Base-by-base conservation (phyloP, 257 asterid genomes). In the Jacaranda mimosifolia region DNA sequence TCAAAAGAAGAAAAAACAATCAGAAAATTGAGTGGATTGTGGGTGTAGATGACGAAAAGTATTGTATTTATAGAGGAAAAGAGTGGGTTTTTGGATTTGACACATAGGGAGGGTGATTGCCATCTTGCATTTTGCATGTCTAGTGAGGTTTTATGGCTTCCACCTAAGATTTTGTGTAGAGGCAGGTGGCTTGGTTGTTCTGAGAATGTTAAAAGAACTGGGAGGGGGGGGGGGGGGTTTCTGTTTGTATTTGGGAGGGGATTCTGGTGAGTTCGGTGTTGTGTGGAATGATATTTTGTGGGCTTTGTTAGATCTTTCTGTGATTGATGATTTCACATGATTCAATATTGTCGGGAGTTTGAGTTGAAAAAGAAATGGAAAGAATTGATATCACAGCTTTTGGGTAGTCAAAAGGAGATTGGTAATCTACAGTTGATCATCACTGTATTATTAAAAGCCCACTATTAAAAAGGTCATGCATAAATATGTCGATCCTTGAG, bases 61-160 rank as follows among this genome's bases (percentile, higher is more conserved):
- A 71, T 7, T 68, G 60, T 12, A 81, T 85, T 81, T 86, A 89
- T 91, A 79, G 77, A 6, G 60, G 63, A 4, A 5, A 6, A 51
- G 69, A 11, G 12, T 17, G 42, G 19, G 76, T 57, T 15, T 11
- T 15, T 11, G 83, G 4, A 26, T 5, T 53, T 68, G 91, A 85
- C 89, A 88, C 87, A 79, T 82, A 78, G 48, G 68, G 45, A 78
- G 12, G 60, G 66, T 42, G 42, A 7, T 46, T 81, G 92, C 68
- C 96, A 90, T 90, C 56, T 85, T 84, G 92, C 92, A 51, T 55
- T 57, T 0, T 89, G 94, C 96, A 91, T 91, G 96, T 71, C 52
- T 17, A 7, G 26, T 1, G 35, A 32, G 21, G 72, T 74, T 63
- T 80, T 0, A 51, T 70, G 81, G 83, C 80, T 75, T 82, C 75